Percentiles rank a stretch among this genome's conserved stretches.
Conservation (phyloP, 345 rosid species). For the Physaria fendleri region DNA sequence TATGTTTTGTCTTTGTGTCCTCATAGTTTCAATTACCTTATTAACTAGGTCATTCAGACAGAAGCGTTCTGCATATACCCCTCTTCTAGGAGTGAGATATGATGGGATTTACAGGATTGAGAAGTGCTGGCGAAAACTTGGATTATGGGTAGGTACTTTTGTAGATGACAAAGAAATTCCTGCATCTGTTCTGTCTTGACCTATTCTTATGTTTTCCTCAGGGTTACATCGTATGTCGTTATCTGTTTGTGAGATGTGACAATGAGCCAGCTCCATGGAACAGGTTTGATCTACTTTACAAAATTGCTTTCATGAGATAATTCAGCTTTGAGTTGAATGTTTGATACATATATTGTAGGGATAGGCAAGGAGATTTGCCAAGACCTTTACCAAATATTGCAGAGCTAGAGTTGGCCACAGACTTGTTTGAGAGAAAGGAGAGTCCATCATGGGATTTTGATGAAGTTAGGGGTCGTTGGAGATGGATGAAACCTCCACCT, state of each 20-base stretch:
- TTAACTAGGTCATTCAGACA: not conserved
- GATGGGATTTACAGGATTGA: not conserved
- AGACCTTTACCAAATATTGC: slow-evolving; percentile 46
- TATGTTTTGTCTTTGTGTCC: too few species aligned
- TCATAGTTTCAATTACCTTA: too few species aligned
- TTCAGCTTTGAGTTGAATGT: not conserved
- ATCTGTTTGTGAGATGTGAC: slow-evolving; percentile 77
- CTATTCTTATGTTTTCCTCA: slow-evolving; percentile 13
- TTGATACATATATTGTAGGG: slow-evolving; percentile 32
- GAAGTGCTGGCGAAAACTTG: not conserved
- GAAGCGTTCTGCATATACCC: not conserved
- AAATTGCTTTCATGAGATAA: not conserved
- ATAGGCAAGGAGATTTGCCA: slow-evolving; percentile 63
- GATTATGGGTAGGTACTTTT: not conserved
- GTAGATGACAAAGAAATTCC: not conserved
- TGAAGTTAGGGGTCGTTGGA: slow-evolving; percentile 35
- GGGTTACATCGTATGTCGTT: slow-evolving; percentile 70
- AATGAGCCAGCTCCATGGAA: slow-evolving; percentile 76
- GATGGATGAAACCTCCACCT: slow-evolving; percentile 53
- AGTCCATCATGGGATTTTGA: slow-evolving; percentile 67
- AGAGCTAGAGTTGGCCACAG: slow-evolving; percentile 45
- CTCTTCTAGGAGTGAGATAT: not conserved
- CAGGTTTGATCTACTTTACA: slow-evolving; percentile 36
- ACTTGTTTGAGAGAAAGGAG: slow-evolving; percentile 45
- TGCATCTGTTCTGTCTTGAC: not conserved